Conservation (phyloP, 2,329 filamentous ascomycete species). For the Aspergillus ibericus region DNA sequence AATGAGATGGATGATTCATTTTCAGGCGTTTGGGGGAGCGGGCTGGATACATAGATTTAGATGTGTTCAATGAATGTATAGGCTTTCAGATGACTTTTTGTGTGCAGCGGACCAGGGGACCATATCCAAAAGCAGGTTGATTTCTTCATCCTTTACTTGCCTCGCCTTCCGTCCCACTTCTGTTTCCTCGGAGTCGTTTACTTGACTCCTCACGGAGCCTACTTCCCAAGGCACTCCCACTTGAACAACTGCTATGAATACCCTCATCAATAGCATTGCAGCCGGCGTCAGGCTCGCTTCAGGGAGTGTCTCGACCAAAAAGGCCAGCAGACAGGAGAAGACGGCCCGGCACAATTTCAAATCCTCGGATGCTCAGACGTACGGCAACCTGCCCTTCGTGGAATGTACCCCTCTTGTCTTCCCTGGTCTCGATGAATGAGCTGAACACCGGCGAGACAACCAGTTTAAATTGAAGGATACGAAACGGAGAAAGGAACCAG, state of each 20-base stretch:
- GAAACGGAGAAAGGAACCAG: too few species aligned
- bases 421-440: too few species aligned
- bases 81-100: too few species aligned
- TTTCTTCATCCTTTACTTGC: background rate
- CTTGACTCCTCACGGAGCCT: background rate
- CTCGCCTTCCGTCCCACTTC: background rate
- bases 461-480: too few species aligned
- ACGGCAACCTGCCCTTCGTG: too few species aligned
- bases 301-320: conserved; percentile 22
- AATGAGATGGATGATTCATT: background rate
- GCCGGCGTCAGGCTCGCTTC: conserved; percentile 30
- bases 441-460: too few species aligned
- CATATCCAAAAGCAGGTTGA: background rate
- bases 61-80: background rate
- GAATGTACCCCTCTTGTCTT: too few species aligned
- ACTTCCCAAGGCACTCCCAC: too few species aligned
- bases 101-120: background rate
- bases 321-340: conserved; percentile 16
- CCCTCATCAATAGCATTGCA: conserved; percentile 20
- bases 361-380: too few species aligned
- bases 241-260: background rate
- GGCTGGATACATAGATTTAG: background rate
- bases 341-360: too few species aligned
- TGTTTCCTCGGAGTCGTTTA: background rate
- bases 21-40: background rate